Evolutionary conservation across 208 protist genomes (phyloP), one percentile per base, ranked within the genome.

Genomic region (Wallacemonas collosoma): DNA sequence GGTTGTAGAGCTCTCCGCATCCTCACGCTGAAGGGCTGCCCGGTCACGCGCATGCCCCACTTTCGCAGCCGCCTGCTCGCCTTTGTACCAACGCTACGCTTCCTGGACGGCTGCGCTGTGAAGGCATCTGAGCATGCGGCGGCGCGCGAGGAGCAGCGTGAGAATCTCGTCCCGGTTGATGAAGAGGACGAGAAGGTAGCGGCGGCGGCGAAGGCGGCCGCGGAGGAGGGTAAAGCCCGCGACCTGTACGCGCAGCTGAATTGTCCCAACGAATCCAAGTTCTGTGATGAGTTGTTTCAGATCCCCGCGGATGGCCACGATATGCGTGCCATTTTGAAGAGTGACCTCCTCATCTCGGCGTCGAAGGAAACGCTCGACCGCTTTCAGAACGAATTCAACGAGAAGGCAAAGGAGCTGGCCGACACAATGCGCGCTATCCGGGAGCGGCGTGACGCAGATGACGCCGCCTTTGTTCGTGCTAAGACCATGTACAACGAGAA

Each of bases 1-100:
- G 66, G 73, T 2, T 73, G 86, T 2, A 77, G 72, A 9, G 67
- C 79, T 35, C 78, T 98, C 11, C 85, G 88, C 38, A 82, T 97
- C 50, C 71, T 98, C n/a, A 96, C 86, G n/a, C 75, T 96, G 60
- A 88, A 91, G 68, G 87, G 88, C 35, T 90, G 85, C 73, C 81
- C 79, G 8, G 41, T 95, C 8, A 80, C 81, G 47, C 79, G 70
- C 11, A 51, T 88, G 53, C 83, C 88, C 15, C 80, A 89, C 63
- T 95, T 91, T 71, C 82, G 87, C 15, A 67, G 73, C 3, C 83
- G 86, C 45, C 68, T 95, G 39, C 76, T 93, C 11, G 90, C 90
- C 38, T 95, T 93, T 75, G 80, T 95, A 58, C 80, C 81, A 4
- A 84, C 76, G 38, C 75, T 95, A 15, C 75, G 80, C 15, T 95